These are phyloP conservation scores for Cladobotryum mycophilum DNA, from an alignment of 2,329 filamentous ascomycete species.

Conservation along the genomic window DNA sequence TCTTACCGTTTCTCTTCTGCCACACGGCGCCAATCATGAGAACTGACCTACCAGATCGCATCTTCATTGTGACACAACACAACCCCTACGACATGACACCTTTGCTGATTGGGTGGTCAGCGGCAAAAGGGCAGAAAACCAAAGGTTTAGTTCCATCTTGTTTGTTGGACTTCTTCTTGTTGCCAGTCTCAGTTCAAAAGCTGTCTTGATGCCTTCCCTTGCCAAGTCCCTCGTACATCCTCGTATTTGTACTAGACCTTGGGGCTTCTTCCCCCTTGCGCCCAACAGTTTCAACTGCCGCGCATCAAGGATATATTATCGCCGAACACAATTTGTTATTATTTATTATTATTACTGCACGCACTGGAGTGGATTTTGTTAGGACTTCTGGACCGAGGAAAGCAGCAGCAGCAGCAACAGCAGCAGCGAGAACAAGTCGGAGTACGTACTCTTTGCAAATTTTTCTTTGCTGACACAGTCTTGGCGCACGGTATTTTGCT, in stretches of 20 bases:
- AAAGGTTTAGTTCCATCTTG: slow-evolving; percentile 1
- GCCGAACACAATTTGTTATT: too few species aligned
- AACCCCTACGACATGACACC: neutral
- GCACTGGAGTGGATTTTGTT: too few species aligned
- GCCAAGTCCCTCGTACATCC: too few species aligned
- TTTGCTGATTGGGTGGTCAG: neutral
- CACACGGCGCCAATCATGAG: slow-evolving; percentile 10
- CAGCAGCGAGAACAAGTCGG: too few species aligned
- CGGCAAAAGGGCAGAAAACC: neutral
- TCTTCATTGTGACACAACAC: slow-evolving; percentile 5
- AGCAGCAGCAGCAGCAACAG: too few species aligned
- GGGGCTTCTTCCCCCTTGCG: neutral
- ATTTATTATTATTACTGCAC: too few species aligned
- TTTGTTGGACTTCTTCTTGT: neutral
- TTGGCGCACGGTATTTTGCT: neutral
- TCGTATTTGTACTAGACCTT: too few species aligned
- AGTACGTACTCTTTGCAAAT: neutral
- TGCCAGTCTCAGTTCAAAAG: too few species aligned
- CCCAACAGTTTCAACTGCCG: too few species aligned
- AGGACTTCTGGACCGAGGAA: too few species aligned
- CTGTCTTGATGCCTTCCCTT: too few species aligned
- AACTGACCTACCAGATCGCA: slow-evolving; percentile 8
- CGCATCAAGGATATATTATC: too few species aligned
- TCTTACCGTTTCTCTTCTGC: neutral
- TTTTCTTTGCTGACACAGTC: neutral